Percentiles rank a stretch among this genome's conserved stretches.
Evolutionary conservation across 148 eudicot species (phyloP).

Genomic region (Chenopodium formosanum): DNA sequence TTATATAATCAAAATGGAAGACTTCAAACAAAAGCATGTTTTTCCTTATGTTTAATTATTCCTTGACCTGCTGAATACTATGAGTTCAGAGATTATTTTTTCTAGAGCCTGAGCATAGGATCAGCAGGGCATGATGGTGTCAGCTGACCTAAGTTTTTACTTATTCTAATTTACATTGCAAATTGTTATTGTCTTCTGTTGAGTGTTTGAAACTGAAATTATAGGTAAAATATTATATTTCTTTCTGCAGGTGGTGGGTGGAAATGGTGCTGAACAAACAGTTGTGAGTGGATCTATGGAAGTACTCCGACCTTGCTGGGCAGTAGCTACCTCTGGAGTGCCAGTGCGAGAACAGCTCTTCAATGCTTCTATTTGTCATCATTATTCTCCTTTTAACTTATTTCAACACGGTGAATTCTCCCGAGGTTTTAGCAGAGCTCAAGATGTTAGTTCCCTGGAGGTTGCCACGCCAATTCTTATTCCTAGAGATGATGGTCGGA

Average conservation of each 20-base stretch:
- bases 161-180: background rate
- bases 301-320: slow-evolving; percentile 98
- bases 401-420: slow-evolving; percentile 82
- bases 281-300: slow-evolving; percentile 99
- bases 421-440: slow-evolving; percentile 60
- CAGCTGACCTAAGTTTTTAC: background rate
- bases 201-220: background rate
- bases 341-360: slow-evolving; percentile 98
- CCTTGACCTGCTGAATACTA: background rate
- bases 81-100: background rate
- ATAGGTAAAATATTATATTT: background rate
- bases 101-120: background rate
- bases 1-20: background rate
- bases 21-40: no score
- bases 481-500: slow-evolving; percentile 79
- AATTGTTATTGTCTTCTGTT: background rate
- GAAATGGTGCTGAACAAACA: slow-evolving; percentile 86
- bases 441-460: slow-evolving; percentile 77
- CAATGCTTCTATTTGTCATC: slow-evolving; percentile 93
- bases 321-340: slow-evolving; percentile 97
- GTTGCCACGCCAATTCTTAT: slow-evolving; percentile 93
- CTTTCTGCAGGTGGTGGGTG: slow-evolving; percentile 80
- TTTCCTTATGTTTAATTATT: background rate
- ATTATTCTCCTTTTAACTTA: slow-evolving; percentile 70
- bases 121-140: background rate